Base-by-base conservation (phyloP, 805 yeast genomes). In the Monosporozyma servazzii region DNA sequence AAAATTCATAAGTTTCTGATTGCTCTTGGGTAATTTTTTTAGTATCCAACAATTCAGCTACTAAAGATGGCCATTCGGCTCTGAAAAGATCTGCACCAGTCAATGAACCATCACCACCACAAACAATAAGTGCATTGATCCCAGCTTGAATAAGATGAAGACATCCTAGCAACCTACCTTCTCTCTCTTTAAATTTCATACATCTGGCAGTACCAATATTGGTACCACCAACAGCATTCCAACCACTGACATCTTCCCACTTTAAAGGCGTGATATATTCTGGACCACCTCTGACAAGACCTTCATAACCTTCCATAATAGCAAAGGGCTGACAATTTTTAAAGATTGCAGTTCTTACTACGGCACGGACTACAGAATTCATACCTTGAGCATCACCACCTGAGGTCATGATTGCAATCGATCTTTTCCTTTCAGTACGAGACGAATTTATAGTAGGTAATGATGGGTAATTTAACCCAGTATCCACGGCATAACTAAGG, bases 301-400 rank as follows among this genome's bases (percentile, higher is more conserved):
- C 89, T 51, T 80, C 80, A 62, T 83, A 83, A 50, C 89, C 89
- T 68, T 83, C 89, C 67, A 78, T 78, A 40, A 83, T 74, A 0
- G 82, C 88, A 65, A 71, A 83, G 0, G 81, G 82, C 56, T 76
- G 79, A 62, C 88, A 83, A 2, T 81, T 84, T 50, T 71, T 72
- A 66, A 70, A 75, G 53, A 83, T 78, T 15, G 83, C 81, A 0
- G 88, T 75, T 52, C 89, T 69, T 2, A 83, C 81, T 43, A 83
- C 84, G 2, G 88, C 87, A 54, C 88, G 69, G n/a, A 83, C 88
- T 27, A 79, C 81, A 3, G 88, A 82, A 61, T 82, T 81, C 89
- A 83, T 83, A 55, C 89, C 89, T 2, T 86, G 89, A 25, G 88
- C 82, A 63, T 83, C 89, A 57, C 89, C 89, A 50, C 89, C 89